Conservation (phyloP, 75 land plant genomes). For the Pseudotsuga menziesii region DNA sequence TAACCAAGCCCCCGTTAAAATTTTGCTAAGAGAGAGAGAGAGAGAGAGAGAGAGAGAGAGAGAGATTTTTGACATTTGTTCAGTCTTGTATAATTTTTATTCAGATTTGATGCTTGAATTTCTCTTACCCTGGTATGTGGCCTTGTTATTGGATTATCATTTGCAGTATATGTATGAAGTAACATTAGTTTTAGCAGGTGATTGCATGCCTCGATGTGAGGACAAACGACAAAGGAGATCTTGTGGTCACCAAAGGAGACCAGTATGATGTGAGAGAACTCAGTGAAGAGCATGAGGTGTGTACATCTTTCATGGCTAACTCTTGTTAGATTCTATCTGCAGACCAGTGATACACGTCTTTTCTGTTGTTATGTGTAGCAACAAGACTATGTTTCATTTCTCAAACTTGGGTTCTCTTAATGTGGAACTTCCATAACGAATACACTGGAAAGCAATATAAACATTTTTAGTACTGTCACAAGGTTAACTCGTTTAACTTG, state of each 20-base stretch:
- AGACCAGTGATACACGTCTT: neutral
- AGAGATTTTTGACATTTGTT: neutral
- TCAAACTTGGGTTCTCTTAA: neutral
- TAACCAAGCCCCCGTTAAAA: neutral
- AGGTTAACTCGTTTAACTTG: neutral
- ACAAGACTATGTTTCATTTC: neutral
- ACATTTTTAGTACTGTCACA: neutral
- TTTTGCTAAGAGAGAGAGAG: neutral
- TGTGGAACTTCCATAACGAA: neutral
- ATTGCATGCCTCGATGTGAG: slow-evolving; percentile 99
- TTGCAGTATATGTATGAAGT: slow-evolving; percentile 3
- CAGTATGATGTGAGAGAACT: slow-evolving; percentile 99
- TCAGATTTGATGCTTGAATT: neutral
- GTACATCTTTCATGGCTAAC: neutral
- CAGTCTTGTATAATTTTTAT: neutral
- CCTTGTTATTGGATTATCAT: neutral
- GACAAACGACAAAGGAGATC: slow-evolving; percentile 92
- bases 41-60: neutral
- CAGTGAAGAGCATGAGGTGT: slow-evolving; percentile 79
- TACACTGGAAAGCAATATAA: neutral
- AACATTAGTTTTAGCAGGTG: slow-evolving; percentile 37
- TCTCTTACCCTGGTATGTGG: neutral
- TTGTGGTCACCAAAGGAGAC: slow-evolving; percentile 99
- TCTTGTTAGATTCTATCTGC: neutral
- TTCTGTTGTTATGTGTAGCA: too few relatives aligned